A percentile compares a stretch with the other conserved stretches of the same genome.
Conservation (phyloP, 1,139 yeast genomes). For the Meyerozyma smithsonii region DNA sequence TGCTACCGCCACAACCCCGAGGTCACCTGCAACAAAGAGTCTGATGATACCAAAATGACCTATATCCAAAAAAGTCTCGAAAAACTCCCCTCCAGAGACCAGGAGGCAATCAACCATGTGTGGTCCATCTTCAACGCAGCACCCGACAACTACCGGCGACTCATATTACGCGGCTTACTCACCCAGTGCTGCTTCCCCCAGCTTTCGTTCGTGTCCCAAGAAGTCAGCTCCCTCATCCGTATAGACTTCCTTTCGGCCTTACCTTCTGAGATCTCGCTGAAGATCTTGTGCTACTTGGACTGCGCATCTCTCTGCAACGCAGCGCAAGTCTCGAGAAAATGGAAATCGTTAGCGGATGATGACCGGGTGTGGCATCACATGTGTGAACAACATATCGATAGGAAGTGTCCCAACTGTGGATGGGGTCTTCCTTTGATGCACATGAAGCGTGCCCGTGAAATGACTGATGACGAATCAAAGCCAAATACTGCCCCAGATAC, state of each 20-base stretch:
- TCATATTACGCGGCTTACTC: conserved; percentile 77
- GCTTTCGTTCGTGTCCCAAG: conserved; percentile 74
- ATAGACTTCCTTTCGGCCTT: conserved; percentile 83
- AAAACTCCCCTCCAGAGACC: conserved; percentile 55
- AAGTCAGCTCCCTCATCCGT: conserved; percentile 72
- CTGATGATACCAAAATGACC: conserved; percentile 63
- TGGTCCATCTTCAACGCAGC: conserved; percentile 80
- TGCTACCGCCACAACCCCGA: conserved; percentile 95
- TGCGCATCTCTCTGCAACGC: conserved; percentile 90
- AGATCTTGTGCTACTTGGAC: conserved; percentile 82
- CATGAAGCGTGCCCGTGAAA: conserved; percentile 67
- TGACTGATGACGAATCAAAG: conserved; percentile 25
- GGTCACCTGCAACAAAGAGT: conserved; percentile 61
- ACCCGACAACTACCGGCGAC: conserved; percentile 58
- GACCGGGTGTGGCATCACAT: conserved; percentile 97
- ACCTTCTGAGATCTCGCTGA: conserved; percentile 81
- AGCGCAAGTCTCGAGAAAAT: conserved; percentile 80
- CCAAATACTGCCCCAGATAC: conserved; percentile 11
- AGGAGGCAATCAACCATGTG: conserved; percentile 66
- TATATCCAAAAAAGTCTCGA: conserved; percentile 59
- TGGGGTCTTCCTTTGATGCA: conserved; percentile 96
- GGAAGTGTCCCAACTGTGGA: conserved; percentile 96
- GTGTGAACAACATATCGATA: conserved; percentile 97
- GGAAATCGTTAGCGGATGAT: conserved; percentile 91
- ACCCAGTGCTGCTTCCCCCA: conserved; percentile 96